Evolutionary conservation across 257 asterid genomes (phyloP).

Genomic region (Fraxinus anomala): DNA sequence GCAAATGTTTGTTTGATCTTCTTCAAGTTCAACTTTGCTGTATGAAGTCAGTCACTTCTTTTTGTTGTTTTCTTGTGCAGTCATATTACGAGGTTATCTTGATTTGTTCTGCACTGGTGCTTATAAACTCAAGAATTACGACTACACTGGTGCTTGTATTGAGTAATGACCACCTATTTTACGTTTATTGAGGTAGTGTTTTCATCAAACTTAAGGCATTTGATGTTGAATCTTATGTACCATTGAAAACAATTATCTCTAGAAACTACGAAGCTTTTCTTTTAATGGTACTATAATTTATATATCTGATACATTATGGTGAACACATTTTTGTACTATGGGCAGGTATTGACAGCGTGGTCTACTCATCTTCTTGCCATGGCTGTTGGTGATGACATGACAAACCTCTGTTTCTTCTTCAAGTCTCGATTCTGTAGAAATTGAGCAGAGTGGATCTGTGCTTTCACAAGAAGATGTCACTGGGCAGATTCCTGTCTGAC

Average conservation of each 20-base stretch:
- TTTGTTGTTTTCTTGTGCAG: background rate
- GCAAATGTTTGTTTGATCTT: background rate
- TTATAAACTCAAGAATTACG: background rate
- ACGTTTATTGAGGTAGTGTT: background rate
- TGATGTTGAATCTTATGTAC: no score
- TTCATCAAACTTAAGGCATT: background rate
- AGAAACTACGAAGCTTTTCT: background rate
- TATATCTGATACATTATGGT: background rate
- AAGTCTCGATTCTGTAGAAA: slow-evolving; percentile 19
- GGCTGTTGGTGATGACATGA: slow-evolving; percentile 28
- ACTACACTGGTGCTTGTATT: background rate
- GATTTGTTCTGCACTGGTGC: background rate
- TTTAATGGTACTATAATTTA: background rate
- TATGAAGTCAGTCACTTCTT: background rate
- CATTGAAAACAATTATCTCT: no score
- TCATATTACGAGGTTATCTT: background rate
- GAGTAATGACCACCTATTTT: background rate
- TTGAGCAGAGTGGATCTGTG: slow-evolving; percentile 31
- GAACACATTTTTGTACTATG: background rate
- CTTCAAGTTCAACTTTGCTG: background rate
- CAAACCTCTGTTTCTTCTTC: slow-evolving; percentile 20
- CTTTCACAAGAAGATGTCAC: slow-evolving; percentile 55
- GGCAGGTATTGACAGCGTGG: slow-evolving; percentile 6
- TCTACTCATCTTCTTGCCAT: slow-evolving; percentile 14
- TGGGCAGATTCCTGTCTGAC: slow-evolving; percentile 77